Evolutionary conservation across 495 filamentous ascomycete genomes (phyloP).

Genomic region (Trichodelitschia bisporula): DNA sequence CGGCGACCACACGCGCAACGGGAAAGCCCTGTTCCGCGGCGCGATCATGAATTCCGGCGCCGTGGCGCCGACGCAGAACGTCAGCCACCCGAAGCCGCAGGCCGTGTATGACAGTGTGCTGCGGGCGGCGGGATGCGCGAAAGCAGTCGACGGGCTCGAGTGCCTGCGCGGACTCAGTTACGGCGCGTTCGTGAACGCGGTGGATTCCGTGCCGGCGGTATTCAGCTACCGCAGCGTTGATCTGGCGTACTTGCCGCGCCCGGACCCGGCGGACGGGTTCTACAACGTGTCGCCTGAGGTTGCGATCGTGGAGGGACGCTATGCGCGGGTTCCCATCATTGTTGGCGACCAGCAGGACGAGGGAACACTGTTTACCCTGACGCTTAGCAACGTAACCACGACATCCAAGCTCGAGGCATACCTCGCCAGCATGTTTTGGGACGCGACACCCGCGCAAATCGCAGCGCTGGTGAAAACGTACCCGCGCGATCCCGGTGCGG

Average conservation of each 20-base stretch:
- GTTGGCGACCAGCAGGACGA: conserved; percentile 13
- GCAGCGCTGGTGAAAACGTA: conserved; percentile 30
- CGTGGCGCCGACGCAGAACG: conserved; percentile 33
- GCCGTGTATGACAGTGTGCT: conserved; percentile 39
- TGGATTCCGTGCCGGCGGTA: conserved; percentile 39
- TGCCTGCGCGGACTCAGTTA: conserved; percentile 38
- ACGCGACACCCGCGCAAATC: conserved; percentile 21
- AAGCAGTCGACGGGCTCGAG: conserved; percentile 26
- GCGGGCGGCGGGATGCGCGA: conserved; percentile 29
- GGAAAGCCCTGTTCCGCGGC: conserved; percentile 39
- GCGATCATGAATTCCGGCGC: conserved; percentile 52
- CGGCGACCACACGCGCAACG: conserved; percentile 45
- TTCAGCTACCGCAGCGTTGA: conserved; percentile 27
- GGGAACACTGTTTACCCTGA: conserved; percentile 34
- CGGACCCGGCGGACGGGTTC: conserved; percentile 17
- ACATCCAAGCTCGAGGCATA: conserved; percentile 32
- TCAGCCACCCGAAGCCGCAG: conserved; percentile 39
- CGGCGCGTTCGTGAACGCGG: conserved; percentile 32
- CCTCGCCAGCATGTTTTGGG: conserved; percentile 25
- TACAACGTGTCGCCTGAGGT: conserved; percentile 22
- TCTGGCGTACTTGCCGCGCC: conserved; percentile 19
- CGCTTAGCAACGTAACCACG: conserved; percentile 36
- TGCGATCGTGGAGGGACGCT: conserved; percentile 12
- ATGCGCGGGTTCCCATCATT: conserved; percentile 10
- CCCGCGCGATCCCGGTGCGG: conserved; percentile 25